Evolutionary conservation across 2,329 filamentous ascomycete genomes (phyloP), one percentile per base, ranked within the genome.

Genomic region (Fusarium sp.): DNA sequence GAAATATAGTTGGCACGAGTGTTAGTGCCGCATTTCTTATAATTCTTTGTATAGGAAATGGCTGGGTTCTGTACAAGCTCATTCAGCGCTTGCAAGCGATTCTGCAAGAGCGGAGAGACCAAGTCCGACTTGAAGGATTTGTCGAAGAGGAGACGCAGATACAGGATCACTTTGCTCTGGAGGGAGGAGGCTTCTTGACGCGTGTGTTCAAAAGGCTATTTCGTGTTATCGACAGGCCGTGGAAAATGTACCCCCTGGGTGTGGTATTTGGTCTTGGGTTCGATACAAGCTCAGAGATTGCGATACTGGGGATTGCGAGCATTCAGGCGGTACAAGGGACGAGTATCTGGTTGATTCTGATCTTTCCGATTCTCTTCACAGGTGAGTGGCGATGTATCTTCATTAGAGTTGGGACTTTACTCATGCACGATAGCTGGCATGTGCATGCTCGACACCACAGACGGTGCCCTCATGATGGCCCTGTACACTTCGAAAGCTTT

Each of bases 211-310:
- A 92, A 66, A 89, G 86, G 69, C 87, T 97, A 69, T 98, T 98
- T 83, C 90, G 90, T 47, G 85, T 97, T 31, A 87, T 92, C 38
- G 90, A 92, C 76, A 84, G 89, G 10, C 93, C 94, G 0, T 98
- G 96, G 96, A 98, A 98, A 82, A 98, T 98, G 95, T 96, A 97
- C 75, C 95, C 94, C 0, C 85, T 98, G 0, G 96, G 96, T 1
- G 87, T 98, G 0, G 85, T 98, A 9, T 98, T 96, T 78, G 96
- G 96, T 0, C 86, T 98, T 1, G 96, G 96, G 1, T 98, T 99
- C 80, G 96, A 98, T 80, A 98, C 96, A 0, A 97, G 93, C 45
- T 97, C 94, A 13, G 96, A 99, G 81, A 94, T 98, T 78, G 96
- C 96, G 0, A 88, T 99, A 13, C 84, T 99, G 2, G 96, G 96